A percentile compares a stretch with the other conserved stretches of the same genome.
Conservation (phyloP, 768 basidiomycete genomes). For the Lactarius evosmus region DNA sequence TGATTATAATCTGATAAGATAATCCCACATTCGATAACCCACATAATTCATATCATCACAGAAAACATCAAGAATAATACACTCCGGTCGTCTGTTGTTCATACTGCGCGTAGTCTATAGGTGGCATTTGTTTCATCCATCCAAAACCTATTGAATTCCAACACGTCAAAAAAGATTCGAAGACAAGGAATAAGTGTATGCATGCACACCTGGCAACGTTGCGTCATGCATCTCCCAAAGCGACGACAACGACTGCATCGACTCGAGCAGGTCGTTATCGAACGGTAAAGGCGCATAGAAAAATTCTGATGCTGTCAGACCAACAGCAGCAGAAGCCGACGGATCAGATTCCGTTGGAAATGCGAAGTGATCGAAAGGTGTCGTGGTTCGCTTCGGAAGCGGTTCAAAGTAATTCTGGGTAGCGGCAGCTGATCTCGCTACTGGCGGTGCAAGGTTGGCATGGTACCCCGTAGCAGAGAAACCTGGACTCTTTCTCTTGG, state of each 20-base stretch:
- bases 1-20: background rate
- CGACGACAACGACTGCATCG: conserved; percentile 25
- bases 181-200: background rate
- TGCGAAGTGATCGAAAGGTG: conserved; percentile 27
- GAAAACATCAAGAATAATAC: conserved; percentile 6
- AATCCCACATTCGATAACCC: background rate
- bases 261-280: conserved; percentile 25
- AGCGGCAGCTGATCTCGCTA: background rate
- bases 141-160: conserved; percentile 18
- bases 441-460: background rate
- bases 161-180: background rate
- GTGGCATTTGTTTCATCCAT: conserved; percentile 28
- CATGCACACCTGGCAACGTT: conserved; percentile 24
- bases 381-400: conserved; percentile 10
- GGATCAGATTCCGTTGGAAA: conserved; percentile 2
- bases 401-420: conserved; percentile 23
- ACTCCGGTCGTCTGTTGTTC: conserved; percentile 2
- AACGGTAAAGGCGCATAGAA: conserved; percentile 27
- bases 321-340: conserved; percentile 6
- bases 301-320: conserved; percentile 23
- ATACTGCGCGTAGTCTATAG: conserved; percentile 12
- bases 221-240: conserved; percentile 14
- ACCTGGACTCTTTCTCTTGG: conserved; percentile 2
- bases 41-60: background rate
- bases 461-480: background rate